These are phyloP conservation scores for Penicillium canescens DNA, from an alignment of 495 filamentous ascomycete species.

Conservation along the genomic window DNA sequence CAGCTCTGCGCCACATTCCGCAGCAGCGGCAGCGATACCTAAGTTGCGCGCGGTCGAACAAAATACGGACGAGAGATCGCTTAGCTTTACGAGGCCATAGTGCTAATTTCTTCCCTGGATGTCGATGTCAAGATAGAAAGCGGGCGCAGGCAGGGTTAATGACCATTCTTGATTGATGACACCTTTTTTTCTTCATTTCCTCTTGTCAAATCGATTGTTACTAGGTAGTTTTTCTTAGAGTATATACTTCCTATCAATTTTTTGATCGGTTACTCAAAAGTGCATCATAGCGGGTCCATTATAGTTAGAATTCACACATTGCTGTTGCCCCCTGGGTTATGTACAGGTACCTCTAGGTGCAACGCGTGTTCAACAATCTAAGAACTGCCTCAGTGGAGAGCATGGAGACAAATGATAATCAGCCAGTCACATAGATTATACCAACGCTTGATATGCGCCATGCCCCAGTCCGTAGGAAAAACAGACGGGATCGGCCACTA, in stretches of 20 bases:
- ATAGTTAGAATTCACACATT: too few species aligned
- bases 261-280: background rate
- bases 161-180: slow-evolving; percentile 23
- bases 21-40: slow-evolving; percentile 92
- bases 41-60: slow-evolving; percentile 7
- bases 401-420: background rate
- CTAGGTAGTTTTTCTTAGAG: slow-evolving; percentile 16
- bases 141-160: slow-evolving; percentile 19
- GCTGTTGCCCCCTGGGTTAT: too few species aligned
- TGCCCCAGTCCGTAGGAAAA: background rate
- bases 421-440: background rate
- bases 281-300: too few species aligned
- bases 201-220: slow-evolving; percentile 12
- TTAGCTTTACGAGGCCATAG: slow-evolving; percentile 2
- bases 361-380: too few species aligned
- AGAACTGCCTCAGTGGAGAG: background rate
- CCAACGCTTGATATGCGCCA: background rate
- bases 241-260: slow-evolving; percentile 14
- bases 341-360: too few species aligned
- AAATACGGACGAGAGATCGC: background rate
- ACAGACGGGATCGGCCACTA: background rate
- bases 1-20: slow-evolving; percentile 91
- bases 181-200: slow-evolving; percentile 6
- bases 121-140: slow-evolving; percentile 15
- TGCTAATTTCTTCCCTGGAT: slow-evolving; percentile 3